A percentile compares a stretch with the other conserved stretches of the same genome.
Evolutionary conservation across 225 moss, liverwort and hornwort species (phyloP).

Genomic region (Pseudisothecium myosuroides): DNA sequence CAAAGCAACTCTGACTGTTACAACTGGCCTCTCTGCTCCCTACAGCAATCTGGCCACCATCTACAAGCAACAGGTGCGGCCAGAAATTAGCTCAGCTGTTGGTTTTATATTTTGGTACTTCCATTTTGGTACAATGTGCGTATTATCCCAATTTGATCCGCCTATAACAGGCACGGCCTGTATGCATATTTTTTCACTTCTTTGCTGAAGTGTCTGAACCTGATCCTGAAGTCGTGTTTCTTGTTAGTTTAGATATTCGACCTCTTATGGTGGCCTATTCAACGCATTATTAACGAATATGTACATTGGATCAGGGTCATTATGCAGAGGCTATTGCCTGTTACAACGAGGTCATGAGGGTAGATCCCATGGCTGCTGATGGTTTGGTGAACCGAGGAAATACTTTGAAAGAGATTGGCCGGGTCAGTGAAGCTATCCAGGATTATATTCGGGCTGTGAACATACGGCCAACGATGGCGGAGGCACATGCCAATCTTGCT

Average conservation of each 20-base stretch:
- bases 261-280: not conserved
- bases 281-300: not conserved
- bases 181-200: not conserved
- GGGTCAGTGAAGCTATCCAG: slow-evolving; percentile 95
- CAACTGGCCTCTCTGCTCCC: slow-evolving; percentile 90
- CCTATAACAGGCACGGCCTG: not conserved
- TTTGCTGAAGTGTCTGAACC: not conserved
- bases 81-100: not conserved
- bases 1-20: slow-evolving; percentile 86
- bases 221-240: not conserved
- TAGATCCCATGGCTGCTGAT: slow-evolving; percentile 97
- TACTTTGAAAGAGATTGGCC: slow-evolving; percentile 90
- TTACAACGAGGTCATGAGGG: slow-evolving; percentile 99
- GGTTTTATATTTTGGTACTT: not conserved
- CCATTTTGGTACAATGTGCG: not conserved
- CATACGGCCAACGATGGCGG: slow-evolving; percentile 96
- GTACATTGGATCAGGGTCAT: slow-evolving; percentile 49
- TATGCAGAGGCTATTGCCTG: slow-evolving; percentile 92
- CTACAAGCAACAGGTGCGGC: slow-evolving; percentile 88
- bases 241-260: not conserved
- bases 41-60: slow-evolving; percentile 98
- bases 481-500: slow-evolving; percentile 97
- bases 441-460: slow-evolving; percentile 92
- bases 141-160: not conserved
- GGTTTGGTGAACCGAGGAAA: slow-evolving; percentile 97